Conservation (phyloP, 139 green algal genomes). For the Chlamydomonas sphaeroides region DNA sequence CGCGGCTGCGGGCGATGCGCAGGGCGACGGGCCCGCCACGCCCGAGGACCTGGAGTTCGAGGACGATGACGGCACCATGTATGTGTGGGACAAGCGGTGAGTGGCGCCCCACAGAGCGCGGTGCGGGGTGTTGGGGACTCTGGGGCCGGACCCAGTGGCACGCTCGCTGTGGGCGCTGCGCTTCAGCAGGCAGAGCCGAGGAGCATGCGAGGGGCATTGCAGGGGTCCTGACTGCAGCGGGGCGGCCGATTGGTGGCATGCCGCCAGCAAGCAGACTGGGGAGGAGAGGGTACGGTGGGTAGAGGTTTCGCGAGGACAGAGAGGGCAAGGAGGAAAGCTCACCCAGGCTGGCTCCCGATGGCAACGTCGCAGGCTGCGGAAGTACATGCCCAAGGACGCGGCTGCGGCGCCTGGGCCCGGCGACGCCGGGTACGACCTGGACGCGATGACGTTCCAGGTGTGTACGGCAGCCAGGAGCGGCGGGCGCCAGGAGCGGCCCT, state of each 20-base stretch:
- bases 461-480: background rate
- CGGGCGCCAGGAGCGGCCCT: no score
- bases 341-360: no score
- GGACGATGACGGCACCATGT: constrained; percentile 95
- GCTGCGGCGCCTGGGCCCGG: constrained; percentile 11
- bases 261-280: background rate
- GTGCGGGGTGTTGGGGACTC: no score
- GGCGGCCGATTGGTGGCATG: no score
- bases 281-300: background rate
- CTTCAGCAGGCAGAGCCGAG: no score
- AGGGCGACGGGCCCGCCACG: constrained; percentile 48
- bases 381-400: constrained; percentile 78
- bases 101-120: no score
- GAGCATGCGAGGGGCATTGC: no score
- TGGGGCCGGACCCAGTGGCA: no score
- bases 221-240: no score
- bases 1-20: background rate
- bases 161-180: no score
- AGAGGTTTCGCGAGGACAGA: background rate
- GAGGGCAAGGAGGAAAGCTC: no score
- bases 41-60: constrained; percentile 87
- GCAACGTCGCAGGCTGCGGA: constrained; percentile 57
- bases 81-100: constrained; percentile 81
- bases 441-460: constrained; percentile 57
- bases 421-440: constrained; percentile 49